phyloP scores from a whole-genome alignment of 768 basidiomycete species.

The Rhodotorula diobovata region DNA sequence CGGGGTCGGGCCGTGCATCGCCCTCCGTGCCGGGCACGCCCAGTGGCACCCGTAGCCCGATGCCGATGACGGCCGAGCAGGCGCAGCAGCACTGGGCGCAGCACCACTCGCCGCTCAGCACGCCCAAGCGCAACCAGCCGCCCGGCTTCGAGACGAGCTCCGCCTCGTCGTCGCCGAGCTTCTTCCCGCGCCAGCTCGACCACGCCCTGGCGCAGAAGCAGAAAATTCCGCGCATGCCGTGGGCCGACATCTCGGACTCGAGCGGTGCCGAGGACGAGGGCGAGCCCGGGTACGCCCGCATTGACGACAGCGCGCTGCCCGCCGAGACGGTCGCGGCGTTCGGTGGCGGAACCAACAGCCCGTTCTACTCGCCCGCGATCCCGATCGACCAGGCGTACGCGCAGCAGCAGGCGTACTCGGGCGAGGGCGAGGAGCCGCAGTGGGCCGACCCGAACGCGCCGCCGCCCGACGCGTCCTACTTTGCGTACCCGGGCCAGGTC shows the following conservation, averaged over 20 bases:
- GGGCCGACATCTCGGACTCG: constrained; percentile 27
- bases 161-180: constrained; percentile 29
- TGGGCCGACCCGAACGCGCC: constrained; percentile 8
- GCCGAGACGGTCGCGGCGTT: constrained; percentile 7
- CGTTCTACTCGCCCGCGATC: constrained; percentile 21
- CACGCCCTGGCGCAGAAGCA: constrained; percentile 1
- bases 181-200: constrained; percentile 33
- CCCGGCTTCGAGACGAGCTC: not conserved
- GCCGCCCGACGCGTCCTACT: not conserved
- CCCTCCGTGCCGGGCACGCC: constrained; percentile 25
- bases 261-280: constrained; percentile 13
- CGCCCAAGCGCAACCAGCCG: constrained; percentile 25
- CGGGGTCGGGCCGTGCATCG: constrained; percentile 1
- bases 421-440: constrained; percentile 5
- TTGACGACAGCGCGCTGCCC: constrained; percentile 21
- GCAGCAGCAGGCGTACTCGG: not conserved
- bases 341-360: constrained; percentile 12
- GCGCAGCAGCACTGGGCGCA: constrained; percentile 36
- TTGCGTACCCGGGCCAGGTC: not conserved
- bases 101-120: constrained; percentile 35
- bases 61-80: constrained; percentile 30
- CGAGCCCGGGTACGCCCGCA: not conserved
- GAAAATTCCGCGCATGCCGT: constrained; percentile 27
- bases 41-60: constrained; percentile 22
- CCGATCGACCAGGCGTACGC: constrained; percentile 3